Conservation (phyloP, 208 protist species). For the Crithidia bombi region DNA sequence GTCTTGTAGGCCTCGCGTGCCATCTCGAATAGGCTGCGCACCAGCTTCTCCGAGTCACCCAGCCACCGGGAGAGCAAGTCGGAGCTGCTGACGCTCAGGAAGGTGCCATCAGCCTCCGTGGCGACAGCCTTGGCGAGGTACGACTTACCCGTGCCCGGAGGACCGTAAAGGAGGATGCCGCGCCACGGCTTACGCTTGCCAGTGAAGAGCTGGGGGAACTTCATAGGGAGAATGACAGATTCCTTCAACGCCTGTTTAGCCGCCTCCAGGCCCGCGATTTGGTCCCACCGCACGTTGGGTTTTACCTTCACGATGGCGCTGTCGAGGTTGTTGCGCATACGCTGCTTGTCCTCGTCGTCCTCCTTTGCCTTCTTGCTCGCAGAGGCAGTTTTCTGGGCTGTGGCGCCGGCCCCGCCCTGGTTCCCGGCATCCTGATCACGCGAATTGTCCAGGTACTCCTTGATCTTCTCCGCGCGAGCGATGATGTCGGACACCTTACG, state of each 20-base stretch:
- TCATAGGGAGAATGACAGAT: constrained; percentile 90
- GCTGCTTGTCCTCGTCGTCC: constrained; percentile 93
- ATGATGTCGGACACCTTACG: constrained; percentile 94
- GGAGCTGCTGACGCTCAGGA: constrained; percentile 92
- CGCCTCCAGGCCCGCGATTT: constrained; percentile 90
- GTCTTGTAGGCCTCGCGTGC: constrained; percentile 83
- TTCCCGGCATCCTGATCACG: constrained; percentile 57
- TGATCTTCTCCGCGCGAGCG: constrained; percentile 95
- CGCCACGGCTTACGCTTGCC: constrained; percentile 93
- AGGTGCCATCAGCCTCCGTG: constrained; percentile 88
- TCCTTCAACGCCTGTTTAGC: constrained; percentile 94
- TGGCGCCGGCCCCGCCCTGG: constrained; percentile 29
- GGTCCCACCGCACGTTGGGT: constrained; percentile 89
- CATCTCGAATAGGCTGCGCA: constrained; percentile 94
- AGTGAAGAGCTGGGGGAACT: constrained; percentile 93
- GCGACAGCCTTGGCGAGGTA: constrained; percentile 94
- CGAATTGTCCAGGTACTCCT: constrained; percentile 91
- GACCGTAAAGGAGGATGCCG: constrained; percentile 93
- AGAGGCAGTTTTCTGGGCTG: constrained; percentile 65
- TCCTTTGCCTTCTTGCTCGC: constrained; percentile 90
- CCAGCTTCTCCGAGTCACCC: constrained; percentile 94
- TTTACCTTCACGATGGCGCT: constrained; percentile 78
- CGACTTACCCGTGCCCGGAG: constrained; percentile 94
- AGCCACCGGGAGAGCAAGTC: constrained; percentile 93
- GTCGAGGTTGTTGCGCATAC: constrained; percentile 85